Percentiles rank a stretch among this genome's conserved stretches.
phyloP scores from a whole-genome alignment of 352 stramenopile species.

The Globisporangium lucens region DNA sequence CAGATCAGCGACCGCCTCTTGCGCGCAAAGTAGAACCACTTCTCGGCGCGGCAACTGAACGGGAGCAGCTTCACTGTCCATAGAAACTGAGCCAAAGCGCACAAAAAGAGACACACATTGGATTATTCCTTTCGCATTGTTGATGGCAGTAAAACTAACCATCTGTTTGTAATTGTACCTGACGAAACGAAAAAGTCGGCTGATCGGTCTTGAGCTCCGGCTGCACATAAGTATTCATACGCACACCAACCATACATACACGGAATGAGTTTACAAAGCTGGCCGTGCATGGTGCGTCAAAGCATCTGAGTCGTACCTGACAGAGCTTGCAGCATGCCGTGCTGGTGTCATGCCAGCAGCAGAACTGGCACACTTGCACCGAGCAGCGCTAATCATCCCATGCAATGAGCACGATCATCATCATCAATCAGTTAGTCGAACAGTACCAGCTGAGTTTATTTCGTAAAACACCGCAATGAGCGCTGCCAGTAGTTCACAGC shows the following conservation, averaged over 20 bases:
- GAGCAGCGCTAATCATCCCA: constrained; percentile 29
- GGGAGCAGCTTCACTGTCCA: constrained; percentile 51
- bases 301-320: constrained; percentile 16
- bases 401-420: constrained; percentile 1
- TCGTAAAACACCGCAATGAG: not conserved
- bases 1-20: constrained; percentile 31
- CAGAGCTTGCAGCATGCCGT: constrained; percentile 39
- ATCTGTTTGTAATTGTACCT: constrained; percentile 13
- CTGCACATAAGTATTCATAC: constrained; percentile 7
- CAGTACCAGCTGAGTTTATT: not conserved
- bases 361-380: constrained; percentile 39
- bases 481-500: not conserved
- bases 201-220: constrained; percentile 34
- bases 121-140: not conserved
- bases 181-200: constrained; percentile 37
- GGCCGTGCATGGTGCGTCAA: not conserved
- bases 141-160: not conserved
- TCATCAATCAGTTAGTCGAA: not conserved
- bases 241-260: too few relatives aligned
- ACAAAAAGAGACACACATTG: not conserved
- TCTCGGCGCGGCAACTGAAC: constrained; percentile 41
- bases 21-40: constrained; percentile 45
- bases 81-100: constrained; percentile 22
- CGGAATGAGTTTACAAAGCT: not conserved
- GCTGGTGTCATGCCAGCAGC: constrained; percentile 29